Percentiles rank a stretch among this genome's conserved stretches.
Conservation (phyloP, 768 basidiomycete species). For the Leccinum disarticulatum region DNA sequence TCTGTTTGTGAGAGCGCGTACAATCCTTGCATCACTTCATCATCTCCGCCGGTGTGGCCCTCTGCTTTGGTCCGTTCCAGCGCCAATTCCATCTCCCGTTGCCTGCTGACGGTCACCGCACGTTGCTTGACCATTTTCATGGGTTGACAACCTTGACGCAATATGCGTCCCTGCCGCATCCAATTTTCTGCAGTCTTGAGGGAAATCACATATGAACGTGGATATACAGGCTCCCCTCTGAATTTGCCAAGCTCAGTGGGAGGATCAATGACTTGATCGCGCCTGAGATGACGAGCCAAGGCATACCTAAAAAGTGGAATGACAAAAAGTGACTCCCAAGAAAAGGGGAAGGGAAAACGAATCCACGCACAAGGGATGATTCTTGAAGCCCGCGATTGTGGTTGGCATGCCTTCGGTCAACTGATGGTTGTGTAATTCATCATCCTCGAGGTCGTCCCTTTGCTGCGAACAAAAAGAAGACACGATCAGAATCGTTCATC, state of each 20-base stretch:
- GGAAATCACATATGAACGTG: constrained; percentile 77
- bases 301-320: constrained; percentile 58
- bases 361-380: constrained; percentile 75
- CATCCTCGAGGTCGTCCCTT: constrained; percentile 91
- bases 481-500: constrained; percentile 14
- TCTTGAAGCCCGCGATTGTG: constrained; percentile 88
- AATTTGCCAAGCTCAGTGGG: constrained; percentile 86
- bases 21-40: constrained; percentile 80
- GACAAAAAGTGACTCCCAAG: constrained; percentile 9
- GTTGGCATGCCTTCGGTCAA: constrained; percentile 92
- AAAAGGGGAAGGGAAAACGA: not conserved
- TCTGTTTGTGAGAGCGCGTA: constrained; percentile 88
- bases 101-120: constrained; percentile 74
- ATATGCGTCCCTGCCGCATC: constrained; percentile 81
- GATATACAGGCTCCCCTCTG: constrained; percentile 89
- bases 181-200: constrained; percentile 94
- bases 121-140: constrained; percentile 88
- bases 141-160: constrained; percentile 76
- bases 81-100: constrained; percentile 69
- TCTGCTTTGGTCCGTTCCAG: constrained; percentile 38
- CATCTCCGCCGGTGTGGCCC: constrained; percentile 41
- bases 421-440: constrained; percentile 75
- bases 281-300: constrained; percentile 82
- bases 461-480: constrained; percentile 47
- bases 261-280: constrained; percentile 83